Evolutionary conservation across 768 basidiomycete species (phyloP).

Genomic region (Tylopilus felleus): DNA sequence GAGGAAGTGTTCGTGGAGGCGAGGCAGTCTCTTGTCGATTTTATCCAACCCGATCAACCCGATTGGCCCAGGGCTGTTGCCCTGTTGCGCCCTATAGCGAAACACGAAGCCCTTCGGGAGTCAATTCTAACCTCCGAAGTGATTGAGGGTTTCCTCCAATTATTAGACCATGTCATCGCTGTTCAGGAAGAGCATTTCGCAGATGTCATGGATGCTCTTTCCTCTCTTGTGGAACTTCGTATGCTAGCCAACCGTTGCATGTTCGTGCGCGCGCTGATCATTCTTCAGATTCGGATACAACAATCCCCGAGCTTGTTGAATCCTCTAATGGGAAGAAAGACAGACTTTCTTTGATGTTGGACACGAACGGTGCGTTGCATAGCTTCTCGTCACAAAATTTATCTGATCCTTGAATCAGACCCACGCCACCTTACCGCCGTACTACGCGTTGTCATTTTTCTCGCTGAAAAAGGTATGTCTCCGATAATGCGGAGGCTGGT

Average conservation of each 20-base stretch:
- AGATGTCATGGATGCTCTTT: slow-evolving; percentile 5
- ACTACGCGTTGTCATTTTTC: slow-evolving; percentile 3
- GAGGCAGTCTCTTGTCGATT: slow-evolving; percentile 1
- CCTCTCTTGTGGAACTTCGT: slow-evolving; percentile 5
- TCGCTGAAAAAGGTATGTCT: slow-evolving; percentile 4
- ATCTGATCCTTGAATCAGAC: not conserved
- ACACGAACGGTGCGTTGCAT: not conserved
- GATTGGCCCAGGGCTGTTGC: slow-evolving; percentile 7
- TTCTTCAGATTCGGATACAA: not conserved
- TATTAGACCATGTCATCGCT: slow-evolving; percentile 1
- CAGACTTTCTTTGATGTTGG: slow-evolving; percentile 3
- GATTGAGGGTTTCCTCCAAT: not conserved
- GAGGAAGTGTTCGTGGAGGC: slow-evolving; percentile 5
- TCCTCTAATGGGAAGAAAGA: not conserved
- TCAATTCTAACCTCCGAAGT: not conserved
- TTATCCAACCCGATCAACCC: slow-evolving; percentile 2
- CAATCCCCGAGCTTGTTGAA: not conserved
- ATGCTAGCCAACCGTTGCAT: not conserved
- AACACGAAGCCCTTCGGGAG: not conserved
- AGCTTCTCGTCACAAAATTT: not conserved
- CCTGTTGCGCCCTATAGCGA: slow-evolving; percentile 4
- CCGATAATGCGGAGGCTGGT: not conserved
- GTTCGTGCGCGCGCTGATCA: not conserved
- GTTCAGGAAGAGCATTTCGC: slow-evolving; percentile 2
- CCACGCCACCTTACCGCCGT: slow-evolving; percentile 5